Base-by-base conservation (phyloP, 1,139 yeast species). In the Nakaseomyces uthaithaninus region DNA sequence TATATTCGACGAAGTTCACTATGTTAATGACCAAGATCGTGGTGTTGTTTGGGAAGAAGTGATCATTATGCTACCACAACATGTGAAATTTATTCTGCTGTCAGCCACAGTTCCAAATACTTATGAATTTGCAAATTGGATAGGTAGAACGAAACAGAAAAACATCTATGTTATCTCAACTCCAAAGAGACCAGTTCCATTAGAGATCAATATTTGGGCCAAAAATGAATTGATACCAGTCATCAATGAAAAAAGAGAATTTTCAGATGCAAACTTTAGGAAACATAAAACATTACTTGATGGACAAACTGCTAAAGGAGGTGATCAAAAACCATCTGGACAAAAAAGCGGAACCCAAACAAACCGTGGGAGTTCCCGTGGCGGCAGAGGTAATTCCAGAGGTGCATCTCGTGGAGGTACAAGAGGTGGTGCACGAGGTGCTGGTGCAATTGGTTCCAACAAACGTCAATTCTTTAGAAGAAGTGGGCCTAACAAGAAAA, bases 31-130 rank as follows among this genome's bases (percentile, higher is more conserved):
- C 65, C 83, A 85, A 44, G 95, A 87, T 55, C 75, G 99, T 61
- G 99, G 99, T 57, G 98, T 91, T 25, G 99, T 91, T 5, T 91
- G 99, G 99, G 99, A 91, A 64, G 99, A 91, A 62, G 95, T 93
- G 7, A 91, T 91, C 46, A 91, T 91, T 50, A 79, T 91, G 86
- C 69, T 91, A 35, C 99, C 99, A 1, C 96, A 89, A 49, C 94
- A 89, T 62, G 94, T 91, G 40, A 87, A 85, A 52, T 83, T 83
- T 55, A 86, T 89, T 45, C 68, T 89, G 41, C 66, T 89, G 33
- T 87, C 96, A 3, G 98, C 98, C 2, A 91, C 99, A 0, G 96
- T 91, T 10, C 98, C 99, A 6, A 91, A 91, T 59, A 93, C 98
- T 0, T 84, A 77, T 68, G 99, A 91, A 58, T 91, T 91, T 68